These are phyloP conservation scores for Epichloe aotearoae DNA, from an alignment of 2,329 filamentous ascomycete genomes.

Conservation along the genomic window DNA sequence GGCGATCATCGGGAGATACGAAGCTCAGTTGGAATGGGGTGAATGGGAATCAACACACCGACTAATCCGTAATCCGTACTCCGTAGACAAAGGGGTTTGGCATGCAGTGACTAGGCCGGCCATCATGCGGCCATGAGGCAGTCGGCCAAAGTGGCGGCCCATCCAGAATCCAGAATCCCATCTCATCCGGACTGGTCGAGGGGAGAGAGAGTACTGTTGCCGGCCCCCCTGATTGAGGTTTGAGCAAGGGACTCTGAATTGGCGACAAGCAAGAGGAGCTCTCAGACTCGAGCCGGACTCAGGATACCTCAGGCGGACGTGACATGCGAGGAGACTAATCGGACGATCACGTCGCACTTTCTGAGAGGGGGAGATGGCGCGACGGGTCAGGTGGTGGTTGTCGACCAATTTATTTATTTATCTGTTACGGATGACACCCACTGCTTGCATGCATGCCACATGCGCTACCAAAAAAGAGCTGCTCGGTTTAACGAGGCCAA, in stretches of 20 bases:
- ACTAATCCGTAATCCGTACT: too few species aligned
- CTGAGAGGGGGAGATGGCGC: constrained; percentile 3
- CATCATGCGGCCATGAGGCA: constrained; percentile 22
- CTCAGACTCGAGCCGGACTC: neutral
- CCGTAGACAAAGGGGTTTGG: too few species aligned
- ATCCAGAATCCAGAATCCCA: too few species aligned
- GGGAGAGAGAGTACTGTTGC: too few species aligned
- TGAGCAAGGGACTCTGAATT: too few species aligned
- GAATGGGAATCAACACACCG: too few species aligned
- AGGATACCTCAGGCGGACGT: neutral
- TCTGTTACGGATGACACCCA: too few species aligned
- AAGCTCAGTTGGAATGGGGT: constrained; percentile 8
- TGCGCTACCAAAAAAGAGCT: too few species aligned
- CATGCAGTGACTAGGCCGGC: constrained; percentile 15
- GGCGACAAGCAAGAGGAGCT: neutral
- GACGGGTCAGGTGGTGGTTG: constrained; percentile 6
- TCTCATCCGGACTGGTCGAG: too few species aligned
- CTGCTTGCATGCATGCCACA: too few species aligned
- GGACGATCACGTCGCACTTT: constrained; percentile 8
- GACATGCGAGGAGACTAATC: constrained; percentile 3
- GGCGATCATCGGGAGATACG: too few species aligned
- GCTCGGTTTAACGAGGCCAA: neutral
- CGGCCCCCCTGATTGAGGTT: too few species aligned
- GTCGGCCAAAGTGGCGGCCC: neutral
- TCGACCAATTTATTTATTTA: neutral